These are phyloP conservation scores for Botrytis galanthina DNA, from an alignment of 2,329 filamentous ascomycete genomes.

Conservation along the genomic window DNA sequence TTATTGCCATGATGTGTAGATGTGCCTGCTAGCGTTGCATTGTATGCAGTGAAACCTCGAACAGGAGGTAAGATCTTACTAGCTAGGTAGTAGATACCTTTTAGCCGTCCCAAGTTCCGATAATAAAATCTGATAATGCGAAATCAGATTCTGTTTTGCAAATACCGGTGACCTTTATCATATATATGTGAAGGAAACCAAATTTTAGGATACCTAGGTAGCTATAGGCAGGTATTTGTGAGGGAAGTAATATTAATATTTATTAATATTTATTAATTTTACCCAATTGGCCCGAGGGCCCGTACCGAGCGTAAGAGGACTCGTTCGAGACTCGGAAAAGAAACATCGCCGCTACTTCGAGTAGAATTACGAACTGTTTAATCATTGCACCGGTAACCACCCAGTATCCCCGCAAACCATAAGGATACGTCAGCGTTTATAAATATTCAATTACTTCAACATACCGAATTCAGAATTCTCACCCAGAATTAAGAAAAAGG, in stretches of 20 bases:
- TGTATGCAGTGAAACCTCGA: background rate
- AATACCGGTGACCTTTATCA: background rate
- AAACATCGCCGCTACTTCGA: background rate
- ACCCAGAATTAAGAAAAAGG: too few relatives aligned
- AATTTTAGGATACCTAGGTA: background rate
- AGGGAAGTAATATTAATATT: background rate
- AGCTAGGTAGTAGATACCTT: background rate
- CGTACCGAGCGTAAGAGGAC: background rate
- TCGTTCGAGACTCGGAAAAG: conserved; percentile 4
- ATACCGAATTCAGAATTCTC: background rate
- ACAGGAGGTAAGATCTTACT: background rate
- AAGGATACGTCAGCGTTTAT: conserved; percentile 12
- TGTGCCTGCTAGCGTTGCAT: background rate
- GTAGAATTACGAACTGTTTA: background rate
- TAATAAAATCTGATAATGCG: background rate
- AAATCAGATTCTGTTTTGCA: background rate
- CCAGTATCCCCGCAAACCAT: background rate
- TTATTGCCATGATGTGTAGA: background rate
- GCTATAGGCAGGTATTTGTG: background rate
- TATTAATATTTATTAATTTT: background rate
- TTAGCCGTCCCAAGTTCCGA: background rate
- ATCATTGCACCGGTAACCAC: background rate
- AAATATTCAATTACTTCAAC: background rate
- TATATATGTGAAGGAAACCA: background rate
- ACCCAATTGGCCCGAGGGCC: background rate